These are phyloP conservation scores for Akanthomyces lecanii DNA, from an alignment of 2,329 filamentous ascomycete species.

Conservation along the genomic window DNA sequence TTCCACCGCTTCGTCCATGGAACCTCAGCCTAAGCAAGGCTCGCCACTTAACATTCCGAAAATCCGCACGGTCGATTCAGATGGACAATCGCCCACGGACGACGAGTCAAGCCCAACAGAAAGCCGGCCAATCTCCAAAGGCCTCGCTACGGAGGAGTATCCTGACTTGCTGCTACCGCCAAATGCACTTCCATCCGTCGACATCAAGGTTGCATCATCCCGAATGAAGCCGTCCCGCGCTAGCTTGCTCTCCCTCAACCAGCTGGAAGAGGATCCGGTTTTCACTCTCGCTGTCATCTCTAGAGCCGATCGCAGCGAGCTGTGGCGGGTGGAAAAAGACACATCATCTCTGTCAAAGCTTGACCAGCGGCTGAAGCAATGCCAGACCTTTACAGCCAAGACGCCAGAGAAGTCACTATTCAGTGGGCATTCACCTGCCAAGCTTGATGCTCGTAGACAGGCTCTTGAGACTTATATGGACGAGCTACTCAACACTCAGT, in stretches of 20 bases:
- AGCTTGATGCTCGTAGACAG: conserved; percentile 78
- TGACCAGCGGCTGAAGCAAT: conserved; percentile 74
- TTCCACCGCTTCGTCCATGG: conserved; percentile 28
- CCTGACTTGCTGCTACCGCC: conserved; percentile 82
- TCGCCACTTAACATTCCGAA: conserved; percentile 14
- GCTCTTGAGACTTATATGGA: conserved; percentile 85
- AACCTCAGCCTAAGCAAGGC: conserved; percentile 11
- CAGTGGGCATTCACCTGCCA: conserved; percentile 86
- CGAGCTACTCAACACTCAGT: conserved; percentile 73
- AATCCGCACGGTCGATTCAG: conserved; percentile 30
- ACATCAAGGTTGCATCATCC: conserved; percentile 85
- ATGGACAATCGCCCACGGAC: conserved; percentile 25
- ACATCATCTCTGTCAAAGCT: conserved; percentile 74
- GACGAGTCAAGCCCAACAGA: conserved; percentile 37
- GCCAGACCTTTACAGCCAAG: conserved; percentile 65
- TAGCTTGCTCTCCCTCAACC: conserved; percentile 74
- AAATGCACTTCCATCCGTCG: conserved; percentile 80
- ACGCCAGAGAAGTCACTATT: conserved; percentile 85
- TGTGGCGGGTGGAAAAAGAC: conserved; percentile 95
- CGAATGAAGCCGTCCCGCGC: conserved; percentile 88
- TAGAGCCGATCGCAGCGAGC: conserved; percentile 68
- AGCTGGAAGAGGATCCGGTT: conserved; percentile 85
- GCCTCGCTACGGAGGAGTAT: conserved; percentile 79
- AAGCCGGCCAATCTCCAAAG: conserved; percentile 62
- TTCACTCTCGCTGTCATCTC: conserved; percentile 86